Base-by-base conservation (phyloP, 83 land plant genomes). In the Larix sibirica region DNA sequence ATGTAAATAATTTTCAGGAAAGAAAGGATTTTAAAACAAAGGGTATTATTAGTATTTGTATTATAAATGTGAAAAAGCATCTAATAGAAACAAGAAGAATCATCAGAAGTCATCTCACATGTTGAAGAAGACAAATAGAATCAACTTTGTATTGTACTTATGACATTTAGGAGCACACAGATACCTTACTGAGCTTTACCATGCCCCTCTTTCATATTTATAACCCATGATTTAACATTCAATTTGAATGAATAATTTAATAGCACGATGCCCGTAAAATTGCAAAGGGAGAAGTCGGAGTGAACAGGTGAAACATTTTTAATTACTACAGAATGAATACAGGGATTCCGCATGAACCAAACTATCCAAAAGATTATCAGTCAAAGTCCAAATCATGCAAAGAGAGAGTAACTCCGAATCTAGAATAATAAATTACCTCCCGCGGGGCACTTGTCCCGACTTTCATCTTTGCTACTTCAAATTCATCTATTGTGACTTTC, bases 371-470 rank as follows among this genome's bases (percentile, higher is more conserved):
- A 4, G 44, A 28, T 24, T 21, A 40, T 81, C 62, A 81, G 24
- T 24, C 36, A 67, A 70, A 47, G 40, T n/a, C n/a, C n/a, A n/a
- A n/a, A n/a, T n/a, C n/a, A n/a, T n/a, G n/a, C n/a, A n/a, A n/a
- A n/a, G n/a, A n/a, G n/a, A n/a, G n/a, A n/a, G n/a, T n/a, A n/a
- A n/a, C n/a, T n/a, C n/a, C n/a, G n/a, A n/a, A n/a, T n/a, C n/a
- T n/a, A n/a, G n/a, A n/a, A n/a, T n/a, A n/a, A n/a, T n/a, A n/a
- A n/a, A n/a, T n/a, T n/a, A 96, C 99, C 99, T 98, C 99, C 67
- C 99, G 88, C 99, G 96, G 95, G 44, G 97, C 99, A 90, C 99
- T 96, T 3, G 99, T 97, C 81, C 94, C 87, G 50, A 95, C 92
- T 92, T 92, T 95, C 84, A 90, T 84, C 77, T 89, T 92, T 74